A percentile compares a stretch with the other conserved stretches of the same genome.
Evolutionary conservation across 2,329 filamentous ascomycete species (phyloP).

Genomic region (Ophiocordyceps robertsii): DNA sequence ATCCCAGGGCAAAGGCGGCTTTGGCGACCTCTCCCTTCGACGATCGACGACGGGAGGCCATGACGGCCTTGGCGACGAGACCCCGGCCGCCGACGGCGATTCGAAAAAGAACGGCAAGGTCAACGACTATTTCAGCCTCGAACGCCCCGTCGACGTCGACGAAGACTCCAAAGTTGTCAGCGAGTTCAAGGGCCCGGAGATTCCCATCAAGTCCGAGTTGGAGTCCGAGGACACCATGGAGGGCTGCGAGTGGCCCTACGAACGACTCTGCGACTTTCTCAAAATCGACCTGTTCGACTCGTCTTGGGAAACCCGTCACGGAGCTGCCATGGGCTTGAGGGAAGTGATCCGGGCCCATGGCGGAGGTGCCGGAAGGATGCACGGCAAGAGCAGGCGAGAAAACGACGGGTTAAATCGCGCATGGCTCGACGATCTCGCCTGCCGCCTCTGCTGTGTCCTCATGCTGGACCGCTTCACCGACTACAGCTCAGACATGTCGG

Average conservation of each 20-base stretch:
- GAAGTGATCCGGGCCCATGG: conserved; percentile 91
- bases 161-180: conserved; percentile 88
- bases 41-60: conserved; percentile 47
- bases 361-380: conserved; percentile 66
- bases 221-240: conserved; percentile 65
- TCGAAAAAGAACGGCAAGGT: conserved; percentile 48
- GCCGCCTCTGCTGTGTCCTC: conserved; percentile 84
- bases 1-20: conserved; percentile 70
- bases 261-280: conserved; percentile 85
- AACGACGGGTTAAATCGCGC: conserved; percentile 69
- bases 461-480: conserved; percentile 97
- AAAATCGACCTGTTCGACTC: conserved; percentile 88
- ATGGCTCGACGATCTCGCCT: conserved; percentile 93
- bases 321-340: conserved; percentile 85
- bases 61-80: conserved; percentile 49
- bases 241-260: conserved; percentile 84
- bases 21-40: conserved; percentile 71
- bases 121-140: conserved; percentile 82
- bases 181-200: conserved; percentile 78
- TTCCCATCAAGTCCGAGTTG: conserved; percentile 76
- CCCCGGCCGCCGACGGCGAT: conserved; percentile 37
- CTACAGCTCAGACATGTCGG: conserved; percentile 93
- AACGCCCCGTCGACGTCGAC: conserved; percentile 62
- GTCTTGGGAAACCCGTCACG: conserved; percentile 91
- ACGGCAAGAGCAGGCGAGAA: conserved; percentile 54